Evolutionary conservation across 2,329 filamentous ascomycete genomes (phyloP), one percentile per base, ranked within the genome.

Genomic region (Ceratocystis cubensis): DNA sequence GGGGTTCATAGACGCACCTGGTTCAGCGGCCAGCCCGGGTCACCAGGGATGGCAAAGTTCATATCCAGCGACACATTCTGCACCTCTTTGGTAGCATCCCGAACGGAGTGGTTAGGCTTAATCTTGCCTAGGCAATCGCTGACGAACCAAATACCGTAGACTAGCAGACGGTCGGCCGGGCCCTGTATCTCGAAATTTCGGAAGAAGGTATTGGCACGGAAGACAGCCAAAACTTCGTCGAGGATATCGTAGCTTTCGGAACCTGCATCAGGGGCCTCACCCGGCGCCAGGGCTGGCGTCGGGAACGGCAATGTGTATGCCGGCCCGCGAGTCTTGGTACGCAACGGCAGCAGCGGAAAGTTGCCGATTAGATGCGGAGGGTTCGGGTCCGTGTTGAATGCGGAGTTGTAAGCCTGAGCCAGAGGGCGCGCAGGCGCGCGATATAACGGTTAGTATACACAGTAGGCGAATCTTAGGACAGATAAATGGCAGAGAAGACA

Each of bases 161-260:
- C 92, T 71, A 99, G 82, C 73, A 97, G 85, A 50, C 94, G 84
- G 78, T 99, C 94, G 67, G 94, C 93, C 30, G 91, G 89, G 15
- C 94, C 94, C 78, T 96, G 93, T 80, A 97, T 96, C 81, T 97
- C 94, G 73, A 99, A 99, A 82, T 97, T 99, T 73, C 94, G 89
- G 83, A 97, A 99, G 78, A 99, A 93, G 69, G 93, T 96, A 81
- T 99, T 97, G 73, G 94, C 93, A 70, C 94, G 90, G 83, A 97
- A 99, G 63, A 97, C 84, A 13, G 87, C 83, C 66, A 99, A 83
- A 64, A 95, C 86, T 80, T 99, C 94, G 78, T 99, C 94, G 66
- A 97, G 84, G 69, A 94, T 89, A 79, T 99, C 94, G 81, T 97
- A 97, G 73, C 88, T 92, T 76, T 96, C 91, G 76, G 85, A 87